Percentiles rank a stretch among this genome's conserved stretches.
Conservation (phyloP, 495 filamentous ascomycete genomes). For the Penicillium turbatum region DNA sequence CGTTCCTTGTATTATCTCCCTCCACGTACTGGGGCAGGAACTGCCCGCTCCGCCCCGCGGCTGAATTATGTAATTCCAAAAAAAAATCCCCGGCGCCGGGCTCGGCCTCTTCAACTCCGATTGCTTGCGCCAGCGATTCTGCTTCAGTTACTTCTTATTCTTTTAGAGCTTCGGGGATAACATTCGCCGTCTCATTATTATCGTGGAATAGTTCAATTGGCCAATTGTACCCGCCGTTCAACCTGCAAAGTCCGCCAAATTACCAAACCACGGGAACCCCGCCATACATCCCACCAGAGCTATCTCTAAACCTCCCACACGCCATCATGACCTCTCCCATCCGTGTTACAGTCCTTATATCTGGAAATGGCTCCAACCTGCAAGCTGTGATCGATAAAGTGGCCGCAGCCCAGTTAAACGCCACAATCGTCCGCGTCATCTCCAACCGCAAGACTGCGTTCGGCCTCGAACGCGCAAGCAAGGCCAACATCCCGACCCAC, state of each 20-base stretch:
- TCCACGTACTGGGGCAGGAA: no score
- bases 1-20: not conserved
- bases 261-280: not conserved
- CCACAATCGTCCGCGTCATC: constrained; percentile 69
- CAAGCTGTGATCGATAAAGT: constrained; percentile 84
- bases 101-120: not conserved
- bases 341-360: constrained; percentile 63
- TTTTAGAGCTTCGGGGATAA: not conserved
- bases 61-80: constrained; percentile 1
- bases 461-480: constrained; percentile 67
- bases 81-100: not conserved
- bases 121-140: not conserved
- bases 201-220: not conserved
- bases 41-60: constrained; percentile 1
- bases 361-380: constrained; percentile 80
- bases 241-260: not conserved
- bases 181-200: not conserved
- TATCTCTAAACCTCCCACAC: not conserved
- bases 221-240: not conserved
- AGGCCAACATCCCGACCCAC: constrained; percentile 67
- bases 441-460: constrained; percentile 79
- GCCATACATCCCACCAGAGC: not conserved
- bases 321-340: constrained; percentile 31
- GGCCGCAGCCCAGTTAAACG: constrained; percentile 50
- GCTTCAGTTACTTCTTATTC: not conserved